These are phyloP conservation scores for Ophiocordyceps australis DNA, from an alignment of 2,329 filamentous ascomycete genomes.

Conservation along the genomic window DNA sequence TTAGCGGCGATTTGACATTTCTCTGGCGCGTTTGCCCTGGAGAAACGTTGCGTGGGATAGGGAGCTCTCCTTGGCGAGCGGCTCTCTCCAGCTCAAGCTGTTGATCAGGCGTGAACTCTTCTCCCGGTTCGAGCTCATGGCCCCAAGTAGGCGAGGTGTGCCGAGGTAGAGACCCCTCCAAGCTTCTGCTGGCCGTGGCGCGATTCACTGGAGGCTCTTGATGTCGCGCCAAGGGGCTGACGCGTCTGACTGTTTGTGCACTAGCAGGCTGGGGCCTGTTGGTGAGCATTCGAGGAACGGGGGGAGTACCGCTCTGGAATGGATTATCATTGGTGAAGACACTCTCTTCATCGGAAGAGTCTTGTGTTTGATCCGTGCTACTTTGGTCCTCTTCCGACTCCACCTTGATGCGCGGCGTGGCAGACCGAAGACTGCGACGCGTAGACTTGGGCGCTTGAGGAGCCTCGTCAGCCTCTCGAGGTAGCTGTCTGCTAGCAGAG, in stretches of 20 bases:
- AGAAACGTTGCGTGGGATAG: constrained; percentile 22
- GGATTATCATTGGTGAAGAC: constrained; percentile 84
- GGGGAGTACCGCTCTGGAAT: constrained; percentile 74
- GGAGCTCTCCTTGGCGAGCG: constrained; percentile 30
- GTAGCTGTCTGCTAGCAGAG: constrained; percentile 33
- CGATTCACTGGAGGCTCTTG: constrained; percentile 16
- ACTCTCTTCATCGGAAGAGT: constrained; percentile 16
- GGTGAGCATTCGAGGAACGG: no score
- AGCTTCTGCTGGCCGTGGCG: constrained; percentile 27
- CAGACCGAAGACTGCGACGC: constrained; percentile 31
- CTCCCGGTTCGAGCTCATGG: constrained; percentile 43
- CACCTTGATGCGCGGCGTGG: constrained; percentile 31
- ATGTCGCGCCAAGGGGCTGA: constrained; percentile 23
- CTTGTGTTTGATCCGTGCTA: constrained; percentile 14
- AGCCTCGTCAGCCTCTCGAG: constrained; percentile 26
- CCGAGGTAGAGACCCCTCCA: constrained; percentile 32
- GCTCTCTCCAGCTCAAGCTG: constrained; percentile 64
- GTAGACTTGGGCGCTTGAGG: constrained; percentile 19
- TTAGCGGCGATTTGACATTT: constrained; percentile 45
- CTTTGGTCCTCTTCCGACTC: constrained; percentile 30
- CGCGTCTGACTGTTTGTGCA: constrained; percentile 22
- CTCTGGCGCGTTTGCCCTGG: constrained; percentile 18
- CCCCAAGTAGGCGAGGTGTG: constrained; percentile 15
- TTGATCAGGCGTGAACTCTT: constrained; percentile 90
- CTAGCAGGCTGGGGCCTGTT: no score